phyloP scores from a whole-genome alignment of 1,284 basidiomycete genomes.

The Phlebopus sp. region DNA sequence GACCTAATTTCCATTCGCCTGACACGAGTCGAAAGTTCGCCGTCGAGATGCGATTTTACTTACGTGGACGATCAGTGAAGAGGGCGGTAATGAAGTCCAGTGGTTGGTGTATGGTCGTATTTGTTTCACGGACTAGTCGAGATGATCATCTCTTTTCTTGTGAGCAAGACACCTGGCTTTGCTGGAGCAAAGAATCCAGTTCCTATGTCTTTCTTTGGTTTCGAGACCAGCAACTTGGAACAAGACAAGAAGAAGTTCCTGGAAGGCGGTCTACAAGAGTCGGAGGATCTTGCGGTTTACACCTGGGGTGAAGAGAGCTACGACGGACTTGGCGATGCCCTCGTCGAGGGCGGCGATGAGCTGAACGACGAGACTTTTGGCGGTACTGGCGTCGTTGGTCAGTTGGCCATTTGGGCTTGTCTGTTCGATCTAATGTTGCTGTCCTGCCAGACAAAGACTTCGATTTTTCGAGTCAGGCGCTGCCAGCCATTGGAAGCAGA shows the following conservation, averaged over 20 bases:
- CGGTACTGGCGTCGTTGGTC: constrained; percentile 62
- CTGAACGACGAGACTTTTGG: constrained; percentile 98
- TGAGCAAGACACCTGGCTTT: constrained; percentile 3
- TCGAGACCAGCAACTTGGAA: constrained; percentile 64
- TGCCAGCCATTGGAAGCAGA: constrained; percentile 27
- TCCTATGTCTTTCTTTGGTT: constrained; percentile 79
- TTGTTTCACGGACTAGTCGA: constrained; percentile 5
- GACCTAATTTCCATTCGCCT: constrained; percentile 21
- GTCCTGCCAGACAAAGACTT: constrained; percentile 81
- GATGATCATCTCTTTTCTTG: too few species aligned
- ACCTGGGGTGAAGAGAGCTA: constrained; percentile 89
- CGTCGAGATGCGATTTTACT: too few species aligned
- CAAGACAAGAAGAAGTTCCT: constrained; percentile 56
- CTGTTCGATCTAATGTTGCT: constrained; percentile 16
- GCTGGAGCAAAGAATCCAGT: too few species aligned
- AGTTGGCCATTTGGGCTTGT: constrained; percentile 52
- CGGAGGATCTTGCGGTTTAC: constrained; percentile 81
- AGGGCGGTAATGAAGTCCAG: too few species aligned
- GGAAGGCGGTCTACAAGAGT: constrained; percentile 49
- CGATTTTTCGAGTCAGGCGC: constrained; percentile 67
- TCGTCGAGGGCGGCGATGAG: constrained; percentile 88
- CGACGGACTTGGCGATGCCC: constrained; percentile 84
- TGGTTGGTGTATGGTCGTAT: constrained; percentile 13
- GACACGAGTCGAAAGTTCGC: neutral
- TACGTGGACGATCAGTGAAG: neutral